phyloP scores from a whole-genome alignment of 177 flowering plant genomes.

The Vitis hybrid region DNA sequence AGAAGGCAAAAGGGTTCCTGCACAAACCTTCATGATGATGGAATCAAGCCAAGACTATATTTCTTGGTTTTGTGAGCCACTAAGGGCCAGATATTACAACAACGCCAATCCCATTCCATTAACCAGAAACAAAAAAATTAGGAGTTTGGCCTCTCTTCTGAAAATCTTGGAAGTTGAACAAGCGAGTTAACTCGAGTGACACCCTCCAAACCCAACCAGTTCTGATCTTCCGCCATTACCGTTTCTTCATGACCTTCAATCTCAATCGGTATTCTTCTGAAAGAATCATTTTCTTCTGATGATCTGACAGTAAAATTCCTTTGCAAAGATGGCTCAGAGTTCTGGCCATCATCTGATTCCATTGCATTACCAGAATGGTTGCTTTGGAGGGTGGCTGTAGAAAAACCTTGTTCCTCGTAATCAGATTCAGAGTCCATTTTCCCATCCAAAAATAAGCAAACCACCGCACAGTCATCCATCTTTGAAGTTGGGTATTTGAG shows the following conservation, averaged over 20 bases:
- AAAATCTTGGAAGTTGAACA: conserved; percentile 94
- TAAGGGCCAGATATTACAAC: conserved; percentile 14
- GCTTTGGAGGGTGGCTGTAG: conserved; percentile 63
- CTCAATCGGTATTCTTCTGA: conserved; percentile 27
- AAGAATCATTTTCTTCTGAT: conserved; percentile 48
- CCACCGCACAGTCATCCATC: conserved; percentile 98
- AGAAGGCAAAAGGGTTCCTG: neutral
- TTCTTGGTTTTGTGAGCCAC: conserved; percentile 9
- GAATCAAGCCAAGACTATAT: neutral
- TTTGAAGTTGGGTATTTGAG: conserved; percentile 94
- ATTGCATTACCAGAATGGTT: conserved; percentile 56
- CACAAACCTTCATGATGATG: conserved; percentile 1
- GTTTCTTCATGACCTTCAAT: conserved; percentile 34
- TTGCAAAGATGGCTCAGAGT: conserved; percentile 68
- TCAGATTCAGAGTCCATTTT: conserved; percentile 90
- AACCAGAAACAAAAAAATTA: conserved; percentile 9
- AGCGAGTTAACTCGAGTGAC: conserved; percentile 92
- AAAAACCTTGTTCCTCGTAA: conserved; percentile 65
- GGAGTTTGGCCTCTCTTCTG: conserved; percentile 56
- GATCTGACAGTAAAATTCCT: conserved; percentile 83
- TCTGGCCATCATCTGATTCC: conserved; percentile 85
- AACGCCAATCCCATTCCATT: conserved; percentile 6
- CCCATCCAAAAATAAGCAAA: conserved; percentile 81
- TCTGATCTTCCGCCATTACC: conserved; percentile 55
- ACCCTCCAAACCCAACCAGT: conserved; percentile 94